Evolutionary conservation across 306 rosid genomes (phyloP).

Genomic region (Acmispon strigosus): DNA sequence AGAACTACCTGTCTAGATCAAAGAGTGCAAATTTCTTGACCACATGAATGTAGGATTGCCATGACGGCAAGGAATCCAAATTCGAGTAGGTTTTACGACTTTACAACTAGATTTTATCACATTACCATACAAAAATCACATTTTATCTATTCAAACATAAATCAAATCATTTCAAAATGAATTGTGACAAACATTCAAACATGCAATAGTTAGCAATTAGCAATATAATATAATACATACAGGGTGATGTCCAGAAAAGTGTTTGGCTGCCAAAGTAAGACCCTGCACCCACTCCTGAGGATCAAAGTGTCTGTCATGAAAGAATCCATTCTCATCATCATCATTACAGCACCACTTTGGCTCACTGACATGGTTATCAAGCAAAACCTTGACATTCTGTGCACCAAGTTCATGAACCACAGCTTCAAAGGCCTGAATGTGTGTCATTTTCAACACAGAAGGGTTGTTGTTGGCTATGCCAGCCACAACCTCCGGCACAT

Average conservation of each 20-base stretch:
- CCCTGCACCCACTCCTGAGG: slow-evolving; percentile 49
- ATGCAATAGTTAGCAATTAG: no score
- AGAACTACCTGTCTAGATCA: no score
- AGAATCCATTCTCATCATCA: slow-evolving; percentile 55
- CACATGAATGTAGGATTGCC: no score
- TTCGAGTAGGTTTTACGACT: no score
- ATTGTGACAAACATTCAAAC: no score
- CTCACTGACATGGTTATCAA: slow-evolving; percentile 54
- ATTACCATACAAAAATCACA: no score
- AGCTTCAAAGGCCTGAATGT: slow-evolving; percentile 19
- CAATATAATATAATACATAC: slow-evolving; percentile 25
- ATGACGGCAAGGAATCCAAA: no score
- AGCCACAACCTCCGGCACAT: neutral
- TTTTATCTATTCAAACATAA: no score
- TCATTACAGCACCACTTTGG: slow-evolving; percentile 52
- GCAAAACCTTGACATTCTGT: slow-evolving; percentile 28
- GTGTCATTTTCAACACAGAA: slow-evolving; percentile 26
- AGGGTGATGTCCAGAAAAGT: slow-evolving; percentile 15
- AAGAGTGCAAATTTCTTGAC: no score
- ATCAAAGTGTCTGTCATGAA: slow-evolving; percentile 38
- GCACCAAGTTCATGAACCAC: slow-evolving; percentile 32
- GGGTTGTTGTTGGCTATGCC: slow-evolving; percentile 34
- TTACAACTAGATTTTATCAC: no score
- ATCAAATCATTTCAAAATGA: no score
- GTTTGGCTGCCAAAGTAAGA: slow-evolving; percentile 30